These are phyloP conservation scores for Hirschfeldia incana DNA, from an alignment of 345 rosid genomes.

Conservation along the genomic window DNA sequence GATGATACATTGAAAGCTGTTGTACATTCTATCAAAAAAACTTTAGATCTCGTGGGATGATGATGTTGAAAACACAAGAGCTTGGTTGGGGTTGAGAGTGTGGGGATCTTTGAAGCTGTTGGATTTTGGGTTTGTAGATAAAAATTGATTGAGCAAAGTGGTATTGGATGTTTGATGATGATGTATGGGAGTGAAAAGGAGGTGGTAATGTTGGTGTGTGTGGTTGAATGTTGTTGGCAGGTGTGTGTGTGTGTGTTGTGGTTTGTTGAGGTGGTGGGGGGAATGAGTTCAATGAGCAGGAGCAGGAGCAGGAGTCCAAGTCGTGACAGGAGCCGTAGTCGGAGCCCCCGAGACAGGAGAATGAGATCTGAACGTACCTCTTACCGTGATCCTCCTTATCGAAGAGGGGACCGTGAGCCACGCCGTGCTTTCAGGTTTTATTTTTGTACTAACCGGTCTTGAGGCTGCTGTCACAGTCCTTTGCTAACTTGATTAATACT, in stretches of 20 bases:
- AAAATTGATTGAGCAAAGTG: background rate
- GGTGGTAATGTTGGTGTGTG: conserved; percentile 36
- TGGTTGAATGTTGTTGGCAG: conserved; percentile 44
- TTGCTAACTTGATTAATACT: background rate
- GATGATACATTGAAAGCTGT: background rate
- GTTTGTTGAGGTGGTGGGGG: background rate
- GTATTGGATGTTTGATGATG: background rate
- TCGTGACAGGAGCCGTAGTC: conserved; percentile 76
- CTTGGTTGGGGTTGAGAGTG: background rate
- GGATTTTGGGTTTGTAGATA: background rate
- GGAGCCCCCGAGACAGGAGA: conserved; percentile 89
- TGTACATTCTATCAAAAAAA: background rate
- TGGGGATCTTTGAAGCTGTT: too few relatives aligned
- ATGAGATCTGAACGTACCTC: conserved; percentile 80
- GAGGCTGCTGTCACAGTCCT: background rate
- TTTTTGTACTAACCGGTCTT: conserved; percentile 11
- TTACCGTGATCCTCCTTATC: conserved; percentile 89
- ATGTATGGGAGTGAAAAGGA: conserved; percentile 17
- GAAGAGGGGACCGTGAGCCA: conserved; percentile 64
- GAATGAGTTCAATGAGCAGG: conserved; percentile 51
- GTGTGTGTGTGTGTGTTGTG: background rate
- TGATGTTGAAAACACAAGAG: background rate
- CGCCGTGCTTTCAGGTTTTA: conserved; percentile 77
- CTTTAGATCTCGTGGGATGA: background rate
- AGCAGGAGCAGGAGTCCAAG: conserved; percentile 78